Percentiles rank a stretch among this genome's conserved stretches.
phyloP scores from a whole-genome alignment of 2,329 filamentous ascomycete species.

The Stemphylium lycopersici region DNA sequence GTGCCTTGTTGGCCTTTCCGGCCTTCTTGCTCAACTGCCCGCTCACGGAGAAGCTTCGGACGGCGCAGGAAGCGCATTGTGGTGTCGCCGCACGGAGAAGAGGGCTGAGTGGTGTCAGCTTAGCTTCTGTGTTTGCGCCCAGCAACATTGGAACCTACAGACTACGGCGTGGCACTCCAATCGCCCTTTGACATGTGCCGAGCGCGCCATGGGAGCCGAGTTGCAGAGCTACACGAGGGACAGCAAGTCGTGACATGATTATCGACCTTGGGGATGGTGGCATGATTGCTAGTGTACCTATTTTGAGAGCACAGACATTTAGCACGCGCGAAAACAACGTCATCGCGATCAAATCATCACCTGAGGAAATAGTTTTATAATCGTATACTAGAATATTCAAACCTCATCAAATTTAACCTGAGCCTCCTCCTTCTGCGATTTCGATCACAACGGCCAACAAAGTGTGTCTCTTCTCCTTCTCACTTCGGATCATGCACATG shows the following conservation, averaged over 20 bases:
- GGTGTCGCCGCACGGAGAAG: constrained; percentile 9
- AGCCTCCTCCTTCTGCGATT: constrained; percentile 17
- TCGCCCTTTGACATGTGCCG: constrained; percentile 19
- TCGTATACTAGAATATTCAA: too few species aligned
- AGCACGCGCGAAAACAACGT: constrained; percentile 8
- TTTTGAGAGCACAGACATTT: constrained; percentile 9
- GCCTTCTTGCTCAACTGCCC: constrained; percentile 58
- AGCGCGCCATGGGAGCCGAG: constrained; percentile 24
- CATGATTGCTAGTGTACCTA: constrained; percentile 5
- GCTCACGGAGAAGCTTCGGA: constrained; percentile 53
- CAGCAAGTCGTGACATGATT: constrained; percentile 35
- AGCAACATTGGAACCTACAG: constrained; percentile 27
- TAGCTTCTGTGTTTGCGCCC: background rate
- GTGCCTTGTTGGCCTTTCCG: constrained; percentile 56
- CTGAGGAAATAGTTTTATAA: background rate
- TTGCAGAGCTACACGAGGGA: constrained; percentile 31
- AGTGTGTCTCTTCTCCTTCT: constrained; percentile 43
- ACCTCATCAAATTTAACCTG: background rate
- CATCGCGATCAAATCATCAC: constrained; percentile 2
- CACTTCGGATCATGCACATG: constrained; percentile 41
- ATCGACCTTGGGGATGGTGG: background rate
- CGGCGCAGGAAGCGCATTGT: constrained; percentile 13
- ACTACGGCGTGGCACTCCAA: constrained; percentile 33
- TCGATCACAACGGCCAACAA: constrained; percentile 17
- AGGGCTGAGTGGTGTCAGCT: constrained; percentile 19